Conservation (phyloP, 2,329 filamentous ascomycete species). For the Apiospora kogelbergensis region DNA sequence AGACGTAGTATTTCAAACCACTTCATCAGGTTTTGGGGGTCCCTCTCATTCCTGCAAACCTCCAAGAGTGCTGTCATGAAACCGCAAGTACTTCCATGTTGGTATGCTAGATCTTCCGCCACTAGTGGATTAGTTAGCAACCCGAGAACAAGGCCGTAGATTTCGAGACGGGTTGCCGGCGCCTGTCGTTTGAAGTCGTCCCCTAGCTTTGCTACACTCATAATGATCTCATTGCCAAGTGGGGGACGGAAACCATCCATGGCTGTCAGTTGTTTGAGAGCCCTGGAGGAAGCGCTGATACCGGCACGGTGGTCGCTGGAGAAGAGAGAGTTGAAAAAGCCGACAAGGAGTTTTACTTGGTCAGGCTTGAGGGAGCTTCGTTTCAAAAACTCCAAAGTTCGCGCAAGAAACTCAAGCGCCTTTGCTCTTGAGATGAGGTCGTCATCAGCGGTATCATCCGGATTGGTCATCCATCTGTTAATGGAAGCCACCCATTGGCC, state of each 20-base stretch:
- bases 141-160: slow-evolving; percentile 49
- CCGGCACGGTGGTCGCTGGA: slow-evolving; percentile 60
- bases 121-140: slow-evolving; percentile 46
- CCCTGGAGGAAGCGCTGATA: slow-evolving; percentile 52
- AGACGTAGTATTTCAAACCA: slow-evolving; percentile 54
- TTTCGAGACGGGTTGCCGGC: slow-evolving; percentile 49
- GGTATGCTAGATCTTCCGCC: slow-evolving; percentile 43
- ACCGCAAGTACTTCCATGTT: slow-evolving; percentile 41
- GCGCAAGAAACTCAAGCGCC: slow-evolving; percentile 57
- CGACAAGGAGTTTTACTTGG: slow-evolving; percentile 51
- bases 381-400: slow-evolving; percentile 50
- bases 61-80: slow-evolving; percentile 52
- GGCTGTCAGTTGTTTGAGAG: slow-evolving; percentile 46
- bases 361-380: slow-evolving; percentile 46
- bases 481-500: slow-evolving; percentile 57
- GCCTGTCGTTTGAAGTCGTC: slow-evolving; percentile 58
- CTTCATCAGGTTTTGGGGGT: slow-evolving; percentile 55
- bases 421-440: slow-evolving; percentile 54
- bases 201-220: slow-evolving; percentile 48
- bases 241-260: slow-evolving; percentile 53
- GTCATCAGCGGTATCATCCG: slow-evolving; percentile 35
- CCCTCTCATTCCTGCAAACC: slow-evolving; percentile 54
- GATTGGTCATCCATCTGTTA: slow-evolving; percentile 51
- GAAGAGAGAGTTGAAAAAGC: slow-evolving; percentile 60
- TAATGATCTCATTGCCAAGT: slow-evolving; percentile 48